These are phyloP conservation scores for Fallopia convolvulus DNA, from an alignment of 148 eudicot genomes.

Conservation along the genomic window DNA sequence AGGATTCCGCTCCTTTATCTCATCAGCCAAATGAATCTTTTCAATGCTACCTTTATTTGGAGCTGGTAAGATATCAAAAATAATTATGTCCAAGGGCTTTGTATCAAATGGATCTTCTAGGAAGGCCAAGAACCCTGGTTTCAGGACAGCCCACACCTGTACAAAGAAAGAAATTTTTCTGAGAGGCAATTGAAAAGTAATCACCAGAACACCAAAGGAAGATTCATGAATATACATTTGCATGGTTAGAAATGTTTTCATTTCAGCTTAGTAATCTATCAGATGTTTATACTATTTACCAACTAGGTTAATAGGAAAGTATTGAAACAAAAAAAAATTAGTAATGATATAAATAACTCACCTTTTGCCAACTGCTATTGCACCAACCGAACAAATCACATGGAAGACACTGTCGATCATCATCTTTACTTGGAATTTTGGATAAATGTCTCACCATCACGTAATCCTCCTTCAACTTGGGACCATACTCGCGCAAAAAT, in stretches of 20 bases:
- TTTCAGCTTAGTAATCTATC: neutral
- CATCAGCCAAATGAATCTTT: slow-evolving; percentile 72
- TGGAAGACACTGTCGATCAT: slow-evolving; percentile 31
- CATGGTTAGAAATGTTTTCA: neutral
- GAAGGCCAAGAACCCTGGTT: slow-evolving; percentile 96
- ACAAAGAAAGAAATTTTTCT: neutral
- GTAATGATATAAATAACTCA: neutral
- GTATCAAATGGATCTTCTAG: slow-evolving; percentile 81
- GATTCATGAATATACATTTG: neutral
- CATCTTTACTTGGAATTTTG: slow-evolving; percentile 21
- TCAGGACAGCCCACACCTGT: slow-evolving; percentile 67
- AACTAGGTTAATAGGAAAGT: neutral
- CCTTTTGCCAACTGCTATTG: slow-evolving; percentile 38
- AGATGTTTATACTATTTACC: neutral
- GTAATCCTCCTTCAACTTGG: slow-evolving; percentile 46
- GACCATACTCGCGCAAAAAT: slow-evolving; percentile 41
- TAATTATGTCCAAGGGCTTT: slow-evolving; percentile 70
- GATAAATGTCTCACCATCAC: slow-evolving; percentile 33
- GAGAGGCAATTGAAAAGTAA: neutral
- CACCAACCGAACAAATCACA: slow-evolving; percentile 35
- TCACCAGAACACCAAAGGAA: neutral
- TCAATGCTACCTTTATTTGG: slow-evolving; percentile 55
- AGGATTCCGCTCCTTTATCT: slow-evolving; percentile 75
- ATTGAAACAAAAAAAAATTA: no score
- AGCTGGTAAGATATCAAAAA: slow-evolving; percentile 83